phyloP scores from a whole-genome alignment of 306 rosid species.

The Arachis hypogaea region DNA sequence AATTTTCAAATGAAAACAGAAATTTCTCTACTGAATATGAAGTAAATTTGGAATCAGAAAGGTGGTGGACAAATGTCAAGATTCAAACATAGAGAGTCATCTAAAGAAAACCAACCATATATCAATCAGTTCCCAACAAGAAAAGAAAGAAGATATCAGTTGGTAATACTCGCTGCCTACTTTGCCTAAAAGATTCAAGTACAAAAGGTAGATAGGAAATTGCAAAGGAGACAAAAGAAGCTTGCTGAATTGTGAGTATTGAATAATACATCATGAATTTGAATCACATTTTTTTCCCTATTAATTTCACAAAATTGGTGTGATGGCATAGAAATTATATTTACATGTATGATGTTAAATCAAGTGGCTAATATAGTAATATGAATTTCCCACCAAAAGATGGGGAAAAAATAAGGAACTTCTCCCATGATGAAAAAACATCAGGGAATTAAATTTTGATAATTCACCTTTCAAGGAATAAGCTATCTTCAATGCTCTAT shows the following conservation, averaged over 20 bases:
- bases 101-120: background rate
- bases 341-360: slow-evolving; percentile 52
- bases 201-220: slow-evolving; percentile 44
- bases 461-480: slow-evolving; percentile 27
- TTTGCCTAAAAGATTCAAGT: slow-evolving; percentile 45
- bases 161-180: slow-evolving; percentile 14
- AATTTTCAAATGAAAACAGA: too few species aligned
- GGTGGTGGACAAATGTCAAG: background rate
- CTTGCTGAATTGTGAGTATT: slow-evolving; percentile 27
- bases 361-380: slow-evolving; percentile 20
- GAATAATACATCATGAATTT: background rate
- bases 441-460: slow-evolving; percentile 29
- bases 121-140: background rate
- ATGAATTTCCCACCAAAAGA: slow-evolving; percentile 43
- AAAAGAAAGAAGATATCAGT: background rate
- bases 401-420: slow-evolving; percentile 3
- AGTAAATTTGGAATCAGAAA: background rate
- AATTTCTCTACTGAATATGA: too few species aligned
- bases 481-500: slow-evolving; percentile 18
- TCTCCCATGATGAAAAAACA: slow-evolving; percentile 30
- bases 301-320: slow-evolving; percentile 47
- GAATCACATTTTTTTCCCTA: slow-evolving; percentile 30
- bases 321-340: slow-evolving; percentile 50
- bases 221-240: slow-evolving; percentile 11
- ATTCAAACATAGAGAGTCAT: background rate